Evolutionary conservation across 306 rosid species (phyloP).

Genomic region (Glycyrrhiza uralensis): DNA sequence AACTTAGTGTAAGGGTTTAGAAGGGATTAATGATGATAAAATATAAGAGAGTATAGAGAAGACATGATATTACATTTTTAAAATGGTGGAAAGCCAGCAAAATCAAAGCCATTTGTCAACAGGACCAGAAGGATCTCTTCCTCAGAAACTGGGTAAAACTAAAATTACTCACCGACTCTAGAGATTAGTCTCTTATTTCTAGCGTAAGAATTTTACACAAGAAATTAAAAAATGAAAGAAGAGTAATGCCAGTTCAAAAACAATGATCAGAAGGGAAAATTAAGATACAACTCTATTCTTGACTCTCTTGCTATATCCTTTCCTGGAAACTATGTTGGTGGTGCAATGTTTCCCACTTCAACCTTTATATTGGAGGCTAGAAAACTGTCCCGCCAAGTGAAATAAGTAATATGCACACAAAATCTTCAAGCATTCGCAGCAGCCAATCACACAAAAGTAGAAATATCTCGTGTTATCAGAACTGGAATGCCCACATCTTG

Average conservation of each 20-base stretch:
- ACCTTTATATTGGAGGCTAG: conserved; percentile 28
- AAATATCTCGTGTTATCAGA: conserved; percentile 27
- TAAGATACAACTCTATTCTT: conserved; percentile 12
- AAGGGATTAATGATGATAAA: too few relatives aligned
- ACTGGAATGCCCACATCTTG: conserved; percentile 33
- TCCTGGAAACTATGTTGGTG: conserved; percentile 19
- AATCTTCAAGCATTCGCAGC: conserved; percentile 24
- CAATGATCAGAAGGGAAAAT: conserved; percentile 17
- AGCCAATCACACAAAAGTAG: neutral
- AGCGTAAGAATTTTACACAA: conserved; percentile 29
- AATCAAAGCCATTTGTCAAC: conserved; percentile 13
- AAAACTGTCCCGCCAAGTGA: neutral
- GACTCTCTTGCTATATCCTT: conserved; percentile 17
- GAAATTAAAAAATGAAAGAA: neutral
- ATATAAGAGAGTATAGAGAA: too few relatives aligned
- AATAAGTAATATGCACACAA: conserved; percentile 32
- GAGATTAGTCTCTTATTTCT: neutral
- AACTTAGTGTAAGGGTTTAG: too few relatives aligned
- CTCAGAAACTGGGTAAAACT: neutral
- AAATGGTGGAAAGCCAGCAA: neutral
- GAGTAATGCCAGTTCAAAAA: conserved; percentile 1
- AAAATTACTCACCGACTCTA: conserved; percentile 10
- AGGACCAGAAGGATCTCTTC: conserved; percentile 13
- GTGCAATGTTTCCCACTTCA: conserved; percentile 23
- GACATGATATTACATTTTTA: conserved; percentile 5